Evolutionary conservation across 345 rosid species (phyloP), one percentile per base, ranked within the genome.

Genomic region (Adansonia digitata): DNA sequence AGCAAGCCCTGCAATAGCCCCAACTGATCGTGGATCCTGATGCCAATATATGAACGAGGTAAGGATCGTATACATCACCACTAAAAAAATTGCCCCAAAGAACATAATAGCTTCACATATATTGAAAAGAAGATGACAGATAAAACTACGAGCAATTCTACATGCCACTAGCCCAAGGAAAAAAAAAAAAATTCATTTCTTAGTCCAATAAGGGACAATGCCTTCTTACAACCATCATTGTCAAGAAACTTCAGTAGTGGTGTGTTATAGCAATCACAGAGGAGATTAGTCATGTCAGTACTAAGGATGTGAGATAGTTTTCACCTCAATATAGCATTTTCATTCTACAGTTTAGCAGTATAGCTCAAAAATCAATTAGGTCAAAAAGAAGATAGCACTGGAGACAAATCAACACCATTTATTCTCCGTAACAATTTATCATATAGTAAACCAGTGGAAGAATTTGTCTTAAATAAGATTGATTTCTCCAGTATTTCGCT

Each of bases 1-100:
- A 67, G 99, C 98, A 80, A 96, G 88, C 55, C 99, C 98, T 15
- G 95, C 99, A 64, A 93, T 85, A 26, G 99, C 98, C 71, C 98
- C 98, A 72, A 89, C 87, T 10, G 99, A 93, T 72, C 92, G 79
- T 42, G 95, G 84, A 88, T 93, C 98, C 99, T 96, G 82, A 68
- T 34, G 68, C 49, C 74, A 76, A n/a, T n/a, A 34, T 29, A 53
- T 7, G 37, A 46, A 79, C 20, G 7, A 52, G 6, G 64, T 71
- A 26, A 82, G 77, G 82, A 73, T 42, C 48, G 20, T 17, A 68
- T 43, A 61, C 14, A 57, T 49, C 29, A 69, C 22, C 15, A 7
- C 3, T 0, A 7, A 46, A 67, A 26, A 26, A 12, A 26, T 26
- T 46, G n/a, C 37, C 9, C 40, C 6, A 75, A 68, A 4, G 4